phyloP scores from a whole-genome alignment of 768 basidiomycete species.

The Megacollybia marginata region DNA sequence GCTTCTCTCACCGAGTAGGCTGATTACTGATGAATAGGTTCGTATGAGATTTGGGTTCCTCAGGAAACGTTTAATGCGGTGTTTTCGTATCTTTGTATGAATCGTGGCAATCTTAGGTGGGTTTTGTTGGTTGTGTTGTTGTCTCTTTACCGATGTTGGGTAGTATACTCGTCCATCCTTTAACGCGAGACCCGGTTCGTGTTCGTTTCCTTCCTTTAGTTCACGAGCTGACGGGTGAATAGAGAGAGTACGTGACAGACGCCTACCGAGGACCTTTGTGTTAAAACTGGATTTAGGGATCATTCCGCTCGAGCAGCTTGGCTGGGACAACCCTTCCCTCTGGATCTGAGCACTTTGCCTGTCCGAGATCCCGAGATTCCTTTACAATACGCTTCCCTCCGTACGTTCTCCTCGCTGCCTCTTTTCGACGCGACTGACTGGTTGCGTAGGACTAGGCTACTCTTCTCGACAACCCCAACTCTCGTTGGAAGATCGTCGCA shows the following conservation, averaged over 20 bases:
- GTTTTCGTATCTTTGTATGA: constrained; percentile 68
- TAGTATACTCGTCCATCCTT: constrained; percentile 69
- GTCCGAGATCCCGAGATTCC: constrained; percentile 48
- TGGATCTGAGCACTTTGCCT: constrained; percentile 54
- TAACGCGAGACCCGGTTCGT: constrained; percentile 64
- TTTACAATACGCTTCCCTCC: constrained; percentile 58
- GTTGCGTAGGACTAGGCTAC: constrained; percentile 55
- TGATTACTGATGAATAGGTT: constrained; percentile 35
- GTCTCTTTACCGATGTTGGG: neutral
- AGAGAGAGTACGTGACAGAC: neutral
- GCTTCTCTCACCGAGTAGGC: neutral
- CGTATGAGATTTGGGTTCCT: constrained; percentile 79
- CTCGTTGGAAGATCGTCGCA: constrained; percentile 53
- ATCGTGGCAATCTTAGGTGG: constrained; percentile 67
- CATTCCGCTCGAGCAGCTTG: constrained; percentile 66
- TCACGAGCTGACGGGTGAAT: constrained; percentile 1
- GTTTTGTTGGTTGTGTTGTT: neutral
- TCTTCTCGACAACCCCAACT: constrained; percentile 43
- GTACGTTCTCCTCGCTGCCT: constrained; percentile 27
- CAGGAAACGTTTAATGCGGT: constrained; percentile 66
- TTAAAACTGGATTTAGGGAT: constrained; percentile 34
- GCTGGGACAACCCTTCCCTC: constrained; percentile 65
- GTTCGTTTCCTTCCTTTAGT: neutral
- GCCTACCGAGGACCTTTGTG: constrained; percentile 1
- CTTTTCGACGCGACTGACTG: neutral